Evolutionary conservation across 768 basidiomycete species (phyloP).

Genomic region (Hydnum rufescens): DNA sequence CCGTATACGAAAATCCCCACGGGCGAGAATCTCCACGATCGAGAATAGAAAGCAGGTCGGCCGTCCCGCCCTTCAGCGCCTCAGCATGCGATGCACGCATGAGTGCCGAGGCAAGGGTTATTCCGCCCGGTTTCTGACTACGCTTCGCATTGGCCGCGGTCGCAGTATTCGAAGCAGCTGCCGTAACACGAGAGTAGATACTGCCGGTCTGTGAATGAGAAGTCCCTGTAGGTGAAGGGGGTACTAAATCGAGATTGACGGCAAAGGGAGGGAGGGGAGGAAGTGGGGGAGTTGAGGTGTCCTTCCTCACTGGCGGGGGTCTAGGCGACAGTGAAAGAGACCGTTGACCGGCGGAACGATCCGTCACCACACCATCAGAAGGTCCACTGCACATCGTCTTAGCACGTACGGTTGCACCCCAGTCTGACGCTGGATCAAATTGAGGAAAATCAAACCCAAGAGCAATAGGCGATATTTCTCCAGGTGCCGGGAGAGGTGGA

Average conservation of each 20-base stretch:
- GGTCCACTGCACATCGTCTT: not conserved
- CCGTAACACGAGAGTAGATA: not conserved
- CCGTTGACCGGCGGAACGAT: not conserved
- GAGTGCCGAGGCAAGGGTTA: conserved; percentile 62
- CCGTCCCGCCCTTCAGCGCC: conserved; percentile 75
- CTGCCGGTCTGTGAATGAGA: not conserved
- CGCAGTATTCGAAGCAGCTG: conserved; percentile 5
- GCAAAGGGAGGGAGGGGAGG: not conserved
- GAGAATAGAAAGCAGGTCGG: conserved; percentile 79
- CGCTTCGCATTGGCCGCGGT: conserved; percentile 14
- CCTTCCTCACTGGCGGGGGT: not conserved
- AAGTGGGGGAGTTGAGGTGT: not conserved
- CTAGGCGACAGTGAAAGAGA: conserved; percentile 1
- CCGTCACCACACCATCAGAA: not conserved
- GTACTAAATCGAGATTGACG: not conserved
- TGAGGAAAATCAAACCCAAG: not conserved
- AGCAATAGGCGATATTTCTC: not conserved
- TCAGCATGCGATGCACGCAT: conserved; percentile 92
- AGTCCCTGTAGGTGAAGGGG: not conserved
- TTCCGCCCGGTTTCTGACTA: conserved; percentile 17
- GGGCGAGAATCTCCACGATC: conserved; percentile 64
- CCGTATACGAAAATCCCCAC: conserved; percentile 77
- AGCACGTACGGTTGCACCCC: not conserved
- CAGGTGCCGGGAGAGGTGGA: conserved; percentile 1
- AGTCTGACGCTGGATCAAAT: not conserved